Evolutionary conservation across 2,329 filamentous ascomycete genomes (phyloP), one percentile per base, ranked within the genome.

Genomic region (Exserohilum rostratum): DNA sequence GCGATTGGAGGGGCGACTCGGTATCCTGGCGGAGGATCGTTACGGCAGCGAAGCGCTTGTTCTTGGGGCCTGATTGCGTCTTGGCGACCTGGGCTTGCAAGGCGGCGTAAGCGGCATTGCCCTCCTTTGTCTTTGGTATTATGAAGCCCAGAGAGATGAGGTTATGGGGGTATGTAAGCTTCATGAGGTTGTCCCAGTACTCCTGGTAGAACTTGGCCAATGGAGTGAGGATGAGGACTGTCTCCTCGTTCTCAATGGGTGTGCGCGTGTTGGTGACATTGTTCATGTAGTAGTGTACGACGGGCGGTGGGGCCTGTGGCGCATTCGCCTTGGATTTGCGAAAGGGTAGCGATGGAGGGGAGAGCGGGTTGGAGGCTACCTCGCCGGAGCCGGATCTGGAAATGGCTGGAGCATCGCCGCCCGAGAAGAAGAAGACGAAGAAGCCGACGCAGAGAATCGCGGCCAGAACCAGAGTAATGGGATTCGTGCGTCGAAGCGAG

Each of bases 101-200:
- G 34, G 89, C 87, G 6, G 87, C 80, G 13, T 92, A 95, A 2
- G 95, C 95, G 25, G 87, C 82, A 75, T 98, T 96, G 55, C 95
- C 95, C 66, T 97, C 93, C 71, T 89, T 90, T 43, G 88, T 96
- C 79, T 96, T 96, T 47, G 95, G 95, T 25, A 96, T 87, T 71
- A 99, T 98, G 79, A 98, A 99, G 34, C 91, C 95, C 25, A 99
- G 82, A 0, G 91, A 96, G 71, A 99, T 96, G 60, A 98, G 85
- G 55, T 96, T 90, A 78, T 97, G 95, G 3, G 95, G 95, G 74
- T 98, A 99, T 68, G 79, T 84, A 51, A 99, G 83, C 72, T 86
- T 86, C 64, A 93, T 75, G 25, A 99, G 82, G 69, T 98, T 99
- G 75, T 96, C 89, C 93, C 95, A 99, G 80, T 98, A 99, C 65